phyloP scores from a whole-genome alignment of 495 filamentous ascomycete species.

The Daldinia childiae region DNA sequence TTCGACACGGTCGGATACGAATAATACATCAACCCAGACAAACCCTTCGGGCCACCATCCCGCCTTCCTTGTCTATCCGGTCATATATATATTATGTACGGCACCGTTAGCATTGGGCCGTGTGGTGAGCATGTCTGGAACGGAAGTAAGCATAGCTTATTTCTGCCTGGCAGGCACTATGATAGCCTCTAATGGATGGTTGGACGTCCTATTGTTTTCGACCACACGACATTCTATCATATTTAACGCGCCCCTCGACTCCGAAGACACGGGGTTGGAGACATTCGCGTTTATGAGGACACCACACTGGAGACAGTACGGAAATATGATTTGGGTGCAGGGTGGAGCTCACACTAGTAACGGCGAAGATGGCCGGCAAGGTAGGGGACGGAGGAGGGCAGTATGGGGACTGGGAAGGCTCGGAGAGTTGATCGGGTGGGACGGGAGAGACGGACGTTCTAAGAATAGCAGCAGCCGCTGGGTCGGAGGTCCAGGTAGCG shows the following conservation, averaged over 20 bases:
- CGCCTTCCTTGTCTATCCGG: conserved; percentile 79
- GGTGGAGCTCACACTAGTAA: conserved; percentile 37
- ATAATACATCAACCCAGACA: conserved; percentile 7
- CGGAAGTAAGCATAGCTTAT: conserved; percentile 62
- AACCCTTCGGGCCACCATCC: conserved; percentile 58
- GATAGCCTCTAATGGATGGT: conserved; percentile 76
- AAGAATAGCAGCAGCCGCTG: conserved; percentile 30
- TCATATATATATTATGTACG: conserved; percentile 77
- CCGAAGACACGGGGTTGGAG: conserved; percentile 55
- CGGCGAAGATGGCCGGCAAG: conserved; percentile 26
- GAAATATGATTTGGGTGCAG: conserved; percentile 58
- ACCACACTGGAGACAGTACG: conserved; percentile 49
- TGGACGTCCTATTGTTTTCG: conserved; percentile 78
- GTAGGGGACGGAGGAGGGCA: conserved; percentile 35
- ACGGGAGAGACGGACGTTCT: conserved; percentile 15
- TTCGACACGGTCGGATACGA: conserved; percentile 7
- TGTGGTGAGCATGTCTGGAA: conserved; percentile 69
- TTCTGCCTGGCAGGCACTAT: conserved; percentile 76
- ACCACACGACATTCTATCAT: conserved; percentile 68
- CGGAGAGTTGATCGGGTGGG: conserved; percentile 7
- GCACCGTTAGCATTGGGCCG: conserved; percentile 75
- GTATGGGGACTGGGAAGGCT: conserved; percentile 12
- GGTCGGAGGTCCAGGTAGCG: conserved; percentile 35
- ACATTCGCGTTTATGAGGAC: conserved; percentile 62
- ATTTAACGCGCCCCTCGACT: conserved; percentile 52